Evolutionary conservation across 495 filamentous ascomycete genomes (phyloP).

Genomic region (Pyronema omphalodes): DNA sequence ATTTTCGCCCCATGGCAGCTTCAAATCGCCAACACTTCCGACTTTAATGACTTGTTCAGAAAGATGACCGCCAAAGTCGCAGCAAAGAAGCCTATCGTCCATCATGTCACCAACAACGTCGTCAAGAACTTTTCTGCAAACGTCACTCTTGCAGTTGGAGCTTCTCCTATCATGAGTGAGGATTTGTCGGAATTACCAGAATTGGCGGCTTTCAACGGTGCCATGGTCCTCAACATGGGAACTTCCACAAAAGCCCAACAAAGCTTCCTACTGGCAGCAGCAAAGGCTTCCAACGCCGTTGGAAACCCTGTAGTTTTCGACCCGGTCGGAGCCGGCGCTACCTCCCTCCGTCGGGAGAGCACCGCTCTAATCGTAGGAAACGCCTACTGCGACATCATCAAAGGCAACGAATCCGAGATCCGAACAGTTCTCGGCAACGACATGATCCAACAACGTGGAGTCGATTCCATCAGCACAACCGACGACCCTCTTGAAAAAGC

Average conservation of each 20-base stretch:
- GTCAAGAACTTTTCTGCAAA: slow-evolving; percentile 90
- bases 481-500: slow-evolving; percentile 33
- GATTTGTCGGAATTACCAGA: slow-evolving; percentile 69
- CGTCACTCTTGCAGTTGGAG: slow-evolving; percentile 64
- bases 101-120: slow-evolving; percentile 89
- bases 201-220: slow-evolving; percentile 43
- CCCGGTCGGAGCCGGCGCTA: slow-evolving; percentile 83
- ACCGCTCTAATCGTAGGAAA: slow-evolving; percentile 51
- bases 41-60: slow-evolving; percentile 24
- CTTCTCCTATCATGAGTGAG: slow-evolving; percentile 86
- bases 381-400: slow-evolving; percentile 74
- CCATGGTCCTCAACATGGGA: slow-evolving; percentile 89
- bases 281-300: slow-evolving; percentile 58
- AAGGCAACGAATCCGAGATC: slow-evolving; percentile 90
- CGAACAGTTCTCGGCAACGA: slow-evolving; percentile 36
- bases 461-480: slow-evolving; percentile 34
- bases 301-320: slow-evolving; percentile 68
- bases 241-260: slow-evolving; percentile 55
- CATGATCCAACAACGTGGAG: slow-evolving; percentile 54
- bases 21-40: background rate
- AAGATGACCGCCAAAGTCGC: slow-evolving; percentile 29
- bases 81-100: slow-evolving; percentile 51
- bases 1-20: background rate
- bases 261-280: slow-evolving; percentile 33
- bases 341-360: slow-evolving; percentile 47